Evolutionary conservation across 2,329 filamentous ascomycete genomes (phyloP).

Genomic region (Canariomyces notabilis): DNA sequence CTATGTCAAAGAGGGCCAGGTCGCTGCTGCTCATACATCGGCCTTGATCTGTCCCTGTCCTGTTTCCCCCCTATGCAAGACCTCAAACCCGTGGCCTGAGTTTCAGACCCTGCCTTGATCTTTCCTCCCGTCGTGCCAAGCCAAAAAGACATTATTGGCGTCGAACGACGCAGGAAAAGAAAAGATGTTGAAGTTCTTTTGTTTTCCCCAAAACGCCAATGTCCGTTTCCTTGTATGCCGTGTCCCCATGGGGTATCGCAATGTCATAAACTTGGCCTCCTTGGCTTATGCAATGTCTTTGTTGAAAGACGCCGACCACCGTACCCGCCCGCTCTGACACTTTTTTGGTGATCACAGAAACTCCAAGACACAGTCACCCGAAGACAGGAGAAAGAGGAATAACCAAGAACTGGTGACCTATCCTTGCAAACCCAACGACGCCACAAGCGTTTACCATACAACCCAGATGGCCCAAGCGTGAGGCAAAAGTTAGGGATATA

Average conservation of each 20-base stretch:
- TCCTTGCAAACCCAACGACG: constrained; percentile 10
- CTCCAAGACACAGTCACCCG: constrained; percentile 16
- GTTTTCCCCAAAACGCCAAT: constrained; percentile 32
- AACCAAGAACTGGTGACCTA: constrained; percentile 9
- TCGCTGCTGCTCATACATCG: not conserved
- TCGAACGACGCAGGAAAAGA: constrained; percentile 28
- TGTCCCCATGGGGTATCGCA: constrained; percentile 31
- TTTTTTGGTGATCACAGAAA: constrained; percentile 22
- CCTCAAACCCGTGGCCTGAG: not conserved
- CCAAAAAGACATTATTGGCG: constrained; percentile 27
- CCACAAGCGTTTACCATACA: constrained; percentile 15
- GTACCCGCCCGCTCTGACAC: constrained; percentile 17
- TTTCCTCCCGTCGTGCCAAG: constrained; percentile 18
- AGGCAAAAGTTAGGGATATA: constrained; percentile 24
- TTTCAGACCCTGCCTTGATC: constrained; percentile 3
- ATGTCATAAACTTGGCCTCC: constrained; percentile 26
- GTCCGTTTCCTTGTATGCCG: constrained; percentile 27
- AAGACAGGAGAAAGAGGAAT: constrained; percentile 18
- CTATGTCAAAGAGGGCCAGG: not conserved
- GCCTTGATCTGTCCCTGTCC: too few relatives aligned
- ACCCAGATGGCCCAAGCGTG: constrained; percentile 17
- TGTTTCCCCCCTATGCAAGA: not conserved
- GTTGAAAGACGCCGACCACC: constrained; percentile 33
- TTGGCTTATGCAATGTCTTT: constrained; percentile 31
- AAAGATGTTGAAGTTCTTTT: constrained; percentile 36